phyloP scores from a whole-genome alignment of 2,329 filamentous ascomycete species.

The Cladosporium colombiae region DNA sequence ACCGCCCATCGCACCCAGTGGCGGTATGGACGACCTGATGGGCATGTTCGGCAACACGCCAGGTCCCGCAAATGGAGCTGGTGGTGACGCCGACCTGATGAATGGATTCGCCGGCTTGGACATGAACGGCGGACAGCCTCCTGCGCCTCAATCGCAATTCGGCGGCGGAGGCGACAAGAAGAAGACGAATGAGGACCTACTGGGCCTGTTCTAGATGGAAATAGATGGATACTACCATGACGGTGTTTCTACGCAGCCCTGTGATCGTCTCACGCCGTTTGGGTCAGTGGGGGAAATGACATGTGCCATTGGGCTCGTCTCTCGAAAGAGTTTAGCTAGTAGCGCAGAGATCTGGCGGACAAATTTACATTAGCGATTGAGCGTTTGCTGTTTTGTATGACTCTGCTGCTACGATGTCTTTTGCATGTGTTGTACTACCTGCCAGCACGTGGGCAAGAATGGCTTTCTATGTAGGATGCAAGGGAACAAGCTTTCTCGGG shows the following conservation, averaged over 20 bases:
- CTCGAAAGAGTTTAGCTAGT: not conserved
- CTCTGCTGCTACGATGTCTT: not conserved
- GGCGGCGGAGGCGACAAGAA: conserved; percentile 49
- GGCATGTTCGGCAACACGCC: conserved; percentile 61
- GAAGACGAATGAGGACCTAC: conserved; percentile 54
- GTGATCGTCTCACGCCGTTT: not conserved
- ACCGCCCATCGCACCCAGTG: conserved; percentile 46
- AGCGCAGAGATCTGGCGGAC: not conserved
- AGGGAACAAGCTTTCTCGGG: conserved; percentile 8
- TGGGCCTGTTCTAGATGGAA: conserved; percentile 53
- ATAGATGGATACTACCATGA: not conserved
- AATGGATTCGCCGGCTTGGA: conserved; percentile 84
- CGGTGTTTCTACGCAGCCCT: not conserved
- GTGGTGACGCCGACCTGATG: conserved; percentile 51
- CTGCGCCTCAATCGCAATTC: conserved; percentile 65
- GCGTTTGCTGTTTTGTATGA: not conserved
- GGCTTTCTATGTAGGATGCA: not conserved
- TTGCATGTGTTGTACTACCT: conserved; percentile 5
- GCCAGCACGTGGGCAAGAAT: conserved; percentile 8
- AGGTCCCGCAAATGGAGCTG: conserved; percentile 27
- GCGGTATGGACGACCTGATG: conserved; percentile 79
- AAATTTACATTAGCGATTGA: conserved; percentile 10
- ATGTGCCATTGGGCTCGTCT: not conserved
- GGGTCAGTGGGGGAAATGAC: not conserved
- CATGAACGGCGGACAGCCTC: conserved; percentile 65